phyloP scores from a whole-genome alignment of 164 flowering plant species.

The Taxillus chinensis region DNA sequence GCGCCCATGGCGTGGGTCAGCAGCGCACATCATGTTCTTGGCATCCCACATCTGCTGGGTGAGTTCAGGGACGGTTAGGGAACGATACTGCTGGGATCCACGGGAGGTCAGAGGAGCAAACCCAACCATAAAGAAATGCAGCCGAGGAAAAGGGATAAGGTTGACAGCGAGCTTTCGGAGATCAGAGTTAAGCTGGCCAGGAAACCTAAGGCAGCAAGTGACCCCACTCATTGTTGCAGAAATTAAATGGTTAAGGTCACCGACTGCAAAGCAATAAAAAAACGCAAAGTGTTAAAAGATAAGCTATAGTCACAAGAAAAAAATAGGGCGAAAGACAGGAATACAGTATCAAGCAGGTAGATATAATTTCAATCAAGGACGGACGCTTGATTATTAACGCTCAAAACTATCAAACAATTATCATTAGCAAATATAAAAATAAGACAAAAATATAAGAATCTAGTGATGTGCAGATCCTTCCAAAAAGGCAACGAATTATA shows the following conservation, averaged over 20 bases:
- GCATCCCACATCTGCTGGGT: conserved; percentile 6
- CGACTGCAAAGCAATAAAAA: background rate
- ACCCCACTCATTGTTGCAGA: conserved; percentile 5
- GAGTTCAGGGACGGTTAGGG: conserved; percentile 1
- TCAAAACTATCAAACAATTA: too few relatives aligned
- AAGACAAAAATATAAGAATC: too few relatives aligned
- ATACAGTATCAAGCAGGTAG: too few relatives aligned
- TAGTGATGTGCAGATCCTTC: too few relatives aligned
- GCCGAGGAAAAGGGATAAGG: background rate
- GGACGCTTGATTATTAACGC: too few relatives aligned
- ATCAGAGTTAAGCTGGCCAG: conserved; percentile 2
- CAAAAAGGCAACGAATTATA: too few relatives aligned
- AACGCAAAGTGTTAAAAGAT: too few relatives aligned
- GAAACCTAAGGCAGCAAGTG: conserved; percentile 1
- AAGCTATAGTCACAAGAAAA: too few relatives aligned
- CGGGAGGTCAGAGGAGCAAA: background rate
- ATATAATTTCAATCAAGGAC: too few relatives aligned
- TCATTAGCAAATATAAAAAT: too few relatives aligned
- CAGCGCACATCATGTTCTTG: conserved; percentile 4
- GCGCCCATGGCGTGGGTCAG: conserved; percentile 1
- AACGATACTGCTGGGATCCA: conserved; percentile 1
- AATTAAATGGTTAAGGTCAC: conserved; percentile 1
- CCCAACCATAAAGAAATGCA: conserved; percentile 2
- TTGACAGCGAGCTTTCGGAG: conserved; percentile 3
- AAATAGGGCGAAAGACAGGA: too few relatives aligned